phyloP scores from a whole-genome alignment of 495 filamentous ascomycete species.

The Annulohypoxylon stygium region DNA sequence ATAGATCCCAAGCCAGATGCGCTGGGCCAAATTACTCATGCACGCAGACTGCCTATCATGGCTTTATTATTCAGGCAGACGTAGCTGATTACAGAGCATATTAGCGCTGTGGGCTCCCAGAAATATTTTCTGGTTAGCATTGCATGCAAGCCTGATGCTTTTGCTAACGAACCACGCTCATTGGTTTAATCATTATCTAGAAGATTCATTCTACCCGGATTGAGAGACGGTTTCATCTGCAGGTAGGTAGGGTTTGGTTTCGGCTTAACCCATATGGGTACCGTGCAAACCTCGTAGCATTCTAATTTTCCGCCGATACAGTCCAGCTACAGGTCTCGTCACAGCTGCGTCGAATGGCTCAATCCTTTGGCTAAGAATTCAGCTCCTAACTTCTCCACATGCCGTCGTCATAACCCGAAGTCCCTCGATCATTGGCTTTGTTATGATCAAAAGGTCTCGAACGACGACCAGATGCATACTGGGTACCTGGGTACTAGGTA shows the following conservation, averaged over 20 bases:
- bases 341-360: slow-evolving; percentile 14
- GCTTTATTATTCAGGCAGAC: slow-evolving; percentile 27
- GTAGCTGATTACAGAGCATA: slow-evolving; percentile 7
- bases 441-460: slow-evolving; percentile 8
- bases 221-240: slow-evolving; percentile 24
- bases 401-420: neutral
- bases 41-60: slow-evolving; percentile 33
- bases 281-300: slow-evolving; percentile 4
- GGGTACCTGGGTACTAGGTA: neutral
- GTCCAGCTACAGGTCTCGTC: slow-evolving; percentile 12
- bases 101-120: neutral
- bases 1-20: slow-evolving; percentile 17
- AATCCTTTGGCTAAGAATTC: slow-evolving; percentile 27
- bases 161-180: slow-evolving; percentile 13
- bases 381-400: neutral
- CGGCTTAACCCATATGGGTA: slow-evolving; percentile 2
- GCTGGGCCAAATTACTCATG: slow-evolving; percentile 32
- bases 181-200: slow-evolving; percentile 19
- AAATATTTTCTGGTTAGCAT: slow-evolving; percentile 21
- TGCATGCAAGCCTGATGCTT: slow-evolving; percentile 28
- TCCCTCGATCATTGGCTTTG: slow-evolving; percentile 4
- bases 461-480: neutral
- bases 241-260: slow-evolving; percentile 20
- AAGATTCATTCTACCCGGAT: slow-evolving; percentile 19
- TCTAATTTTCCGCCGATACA: slow-evolving; percentile 15